Conservation (phyloP, 495 filamentous ascomycete genomes). For the Amphirosellinia nigrospora region DNA sequence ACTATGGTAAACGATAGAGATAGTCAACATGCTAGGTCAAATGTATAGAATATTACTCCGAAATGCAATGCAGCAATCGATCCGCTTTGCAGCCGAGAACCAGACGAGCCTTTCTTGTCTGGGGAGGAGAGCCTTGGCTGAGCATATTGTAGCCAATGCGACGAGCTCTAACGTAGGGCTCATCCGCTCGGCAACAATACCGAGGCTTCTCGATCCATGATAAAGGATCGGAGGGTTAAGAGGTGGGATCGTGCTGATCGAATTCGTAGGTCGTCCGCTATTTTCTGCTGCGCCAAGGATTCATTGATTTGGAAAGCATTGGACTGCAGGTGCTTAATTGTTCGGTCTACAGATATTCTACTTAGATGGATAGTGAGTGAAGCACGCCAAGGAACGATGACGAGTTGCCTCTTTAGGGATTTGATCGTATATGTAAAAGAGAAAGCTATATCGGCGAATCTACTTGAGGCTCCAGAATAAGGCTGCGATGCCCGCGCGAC, state of each 20-base stretch:
- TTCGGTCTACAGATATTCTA: background rate
- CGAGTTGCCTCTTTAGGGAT: slow-evolving; percentile 22
- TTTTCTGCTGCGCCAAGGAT: slow-evolving; percentile 15
- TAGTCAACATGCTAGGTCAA: background rate
- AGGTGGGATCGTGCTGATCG: slow-evolving; percentile 9
- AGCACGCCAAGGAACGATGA: slow-evolving; percentile 11
- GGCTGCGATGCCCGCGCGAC: slow-evolving; percentile 17
- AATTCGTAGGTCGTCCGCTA: background rate
- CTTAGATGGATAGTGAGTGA: slow-evolving; percentile 17
- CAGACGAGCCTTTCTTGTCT: slow-evolving; percentile 9
- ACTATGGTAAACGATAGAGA: background rate
- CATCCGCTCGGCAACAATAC: slow-evolving; percentile 13
- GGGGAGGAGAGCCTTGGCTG: background rate
- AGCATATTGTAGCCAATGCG: slow-evolving; percentile 6
- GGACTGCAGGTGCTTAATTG: slow-evolving; percentile 20
- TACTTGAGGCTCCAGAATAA: slow-evolving; percentile 17
- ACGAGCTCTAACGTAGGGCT: background rate
- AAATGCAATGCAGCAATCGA: background rate
- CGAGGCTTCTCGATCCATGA: slow-evolving; percentile 11
- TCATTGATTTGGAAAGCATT: slow-evolving; percentile 19
- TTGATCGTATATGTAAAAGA: background rate
- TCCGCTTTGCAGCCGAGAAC: slow-evolving; percentile 18
- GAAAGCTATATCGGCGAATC: background rate
- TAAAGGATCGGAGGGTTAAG: slow-evolving; percentile 5
- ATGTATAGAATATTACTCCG: background rate